phyloP scores from a whole-genome alignment of 345 rosid genomes.

The Gossypioides kirkii region DNA sequence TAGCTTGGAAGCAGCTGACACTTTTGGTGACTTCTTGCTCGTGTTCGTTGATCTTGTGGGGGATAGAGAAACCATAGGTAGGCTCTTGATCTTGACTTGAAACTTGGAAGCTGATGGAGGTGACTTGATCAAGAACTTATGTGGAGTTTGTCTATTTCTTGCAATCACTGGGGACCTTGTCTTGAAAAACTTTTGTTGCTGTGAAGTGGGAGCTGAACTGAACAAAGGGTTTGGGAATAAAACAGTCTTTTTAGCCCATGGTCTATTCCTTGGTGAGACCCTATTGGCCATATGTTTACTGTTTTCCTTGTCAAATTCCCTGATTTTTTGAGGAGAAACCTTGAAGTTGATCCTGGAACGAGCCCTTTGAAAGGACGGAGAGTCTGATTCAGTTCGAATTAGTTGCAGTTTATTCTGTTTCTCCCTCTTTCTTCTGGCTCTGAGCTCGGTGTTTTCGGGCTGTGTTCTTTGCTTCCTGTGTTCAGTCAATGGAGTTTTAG shows the following conservation, averaged over 20 bases:
- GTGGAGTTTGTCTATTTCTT: conserved; percentile 45
- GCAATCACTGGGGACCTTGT: conserved; percentile 62
- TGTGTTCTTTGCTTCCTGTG: conserved; percentile 27
- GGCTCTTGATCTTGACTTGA: conserved; percentile 69
- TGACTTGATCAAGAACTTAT: conserved; percentile 81
- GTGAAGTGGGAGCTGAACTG: conserved; percentile 36
- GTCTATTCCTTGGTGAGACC: conserved; percentile 79
- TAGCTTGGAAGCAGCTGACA: conserved; percentile 51
- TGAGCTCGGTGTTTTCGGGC: conserved; percentile 51
- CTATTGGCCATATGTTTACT: conserved; percentile 52
- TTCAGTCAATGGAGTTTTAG: conserved; percentile 62
- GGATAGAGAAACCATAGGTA: conserved; percentile 39
- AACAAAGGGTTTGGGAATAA: conserved; percentile 84
- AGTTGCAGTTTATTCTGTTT: conserved; percentile 45
- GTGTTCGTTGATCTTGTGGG: conserved; percentile 33
- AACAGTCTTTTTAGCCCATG: conserved; percentile 76
- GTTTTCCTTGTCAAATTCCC: conserved; percentile 43
- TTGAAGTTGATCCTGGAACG: conserved; percentile 74
- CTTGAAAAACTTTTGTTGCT: conserved; percentile 60
- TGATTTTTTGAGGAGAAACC: conserved; percentile 58
- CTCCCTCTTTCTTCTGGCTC: conserved; percentile 67
- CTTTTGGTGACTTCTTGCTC: conserved; percentile 42
- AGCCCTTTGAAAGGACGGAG: conserved; percentile 54
- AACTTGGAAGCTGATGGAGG: conserved; percentile 56
- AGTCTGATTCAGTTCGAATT: conserved; percentile 37